A percentile compares a stretch with the other conserved stretches of the same genome.
phyloP scores from a whole-genome alignment of 176 grass and related monocot genomes.

The barley (Hordeum vulgare) region MorexV3_pseudomolecules_assembly NC_058518.1:428718969-428719468 shows the following conservation, averaged over 20 bases:
- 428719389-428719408: not conserved
- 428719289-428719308: slow-evolving; percentile 51
- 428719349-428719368: slow-evolving; percentile 84
- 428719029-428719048: slow-evolving; percentile 80
- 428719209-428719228: not conserved
- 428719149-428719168: not conserved
- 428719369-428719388: not conserved
- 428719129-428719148: slow-evolving; percentile 97
- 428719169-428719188: not conserved
- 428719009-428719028: slow-evolving; percentile 44
- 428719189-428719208: not conserved
- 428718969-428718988: slow-evolving; percentile 10
- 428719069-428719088: slow-evolving; percentile 96
- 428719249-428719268: slow-evolving; percentile 91
- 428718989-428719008: slow-evolving; percentile 17
- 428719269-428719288: slow-evolving; percentile 89
- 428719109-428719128: slow-evolving; percentile 95
- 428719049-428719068: slow-evolving; percentile 87
- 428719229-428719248: slow-evolving; percentile 30
- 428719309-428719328: slow-evolving; percentile 86
- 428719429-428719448: not conserved
- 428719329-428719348: slow-evolving; percentile 91
- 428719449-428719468: slow-evolving; percentile 55
- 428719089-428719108: slow-evolving; percentile 93
- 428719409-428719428: not conserved